Conservation (phyloP, 495 filamentous ascomycete species). For the Penicillium cinerascens region DNA sequence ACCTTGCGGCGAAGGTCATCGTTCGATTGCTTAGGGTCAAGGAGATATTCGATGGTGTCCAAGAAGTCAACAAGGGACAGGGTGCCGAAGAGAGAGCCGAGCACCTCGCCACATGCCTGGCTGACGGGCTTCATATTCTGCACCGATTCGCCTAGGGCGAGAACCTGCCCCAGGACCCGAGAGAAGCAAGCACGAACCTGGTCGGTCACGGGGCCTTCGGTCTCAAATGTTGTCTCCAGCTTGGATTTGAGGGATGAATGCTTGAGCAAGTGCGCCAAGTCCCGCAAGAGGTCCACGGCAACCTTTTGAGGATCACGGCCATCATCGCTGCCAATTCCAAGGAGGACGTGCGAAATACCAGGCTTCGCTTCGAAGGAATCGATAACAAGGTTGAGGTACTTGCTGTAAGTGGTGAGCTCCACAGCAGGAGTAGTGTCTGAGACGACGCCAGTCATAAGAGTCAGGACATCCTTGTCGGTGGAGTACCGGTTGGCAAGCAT, state of each 20-base stretch:
- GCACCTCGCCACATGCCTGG: slow-evolving; percentile 61
- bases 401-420: slow-evolving; percentile 65
- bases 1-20: slow-evolving; percentile 72
- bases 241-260: slow-evolving; percentile 44
- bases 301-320: slow-evolving; percentile 57
- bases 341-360: slow-evolving; percentile 61
- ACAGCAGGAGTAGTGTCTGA: slow-evolving; percentile 57
- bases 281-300: slow-evolving; percentile 57
- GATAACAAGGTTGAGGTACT: slow-evolving; percentile 64
- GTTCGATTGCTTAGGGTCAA: slow-evolving; percentile 57
- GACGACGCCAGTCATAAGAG: slow-evolving; percentile 40
- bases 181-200: slow-evolving; percentile 67
- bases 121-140: slow-evolving; percentile 59
- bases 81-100: slow-evolving; percentile 71
- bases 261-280: slow-evolving; percentile 42
- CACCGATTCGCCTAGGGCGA: slow-evolving; percentile 58
- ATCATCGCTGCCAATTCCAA: slow-evolving; percentile 61
- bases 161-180: slow-evolving; percentile 61
- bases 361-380: slow-evolving; percentile 73
- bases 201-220: slow-evolving; percentile 46
- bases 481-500: slow-evolving; percentile 48
- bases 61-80: slow-evolving; percentile 82
- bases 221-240: slow-evolving; percentile 36
- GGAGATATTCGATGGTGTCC: slow-evolving; percentile 72
- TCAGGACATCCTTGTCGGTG: slow-evolving; percentile 42